Base-by-base conservation (phyloP, 2,329 filamentous ascomycete species). In the Cordyceps farinosa region DNA sequence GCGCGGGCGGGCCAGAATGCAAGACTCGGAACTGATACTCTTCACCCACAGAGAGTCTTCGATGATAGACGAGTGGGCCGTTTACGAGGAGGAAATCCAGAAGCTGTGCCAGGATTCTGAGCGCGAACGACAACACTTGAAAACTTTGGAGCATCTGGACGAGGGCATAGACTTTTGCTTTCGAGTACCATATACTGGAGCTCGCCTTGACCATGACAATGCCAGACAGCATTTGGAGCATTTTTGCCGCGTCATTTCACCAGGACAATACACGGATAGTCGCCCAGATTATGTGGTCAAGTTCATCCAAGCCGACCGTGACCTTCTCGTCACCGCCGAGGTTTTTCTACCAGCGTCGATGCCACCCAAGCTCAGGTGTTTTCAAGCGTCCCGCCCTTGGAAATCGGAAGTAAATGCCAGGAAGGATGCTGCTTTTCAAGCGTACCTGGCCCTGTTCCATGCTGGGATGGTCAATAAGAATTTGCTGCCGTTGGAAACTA, bases 351-450 rank as follows among this genome's bases (percentile, higher is more conserved):
- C 94, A 0, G 80, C 83, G 4, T 88, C 85, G 4, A 78, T 98
- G 1, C 83, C 90, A n/a, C 73, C 34, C 66, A 72, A 42, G 66
- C 66, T 76, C 10, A 70, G 76, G 2, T 66, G 63, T 5, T 64
- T 69, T 4, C 38, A 67, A 0, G 70, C 61, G 5, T 62, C 74
- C 17, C 62, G 66, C 11, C 63, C 48, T 0, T 97, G 92, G 92
- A 74, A 68, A 11, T 90, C 87, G 0, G 88, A 95, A 69, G 84
- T 81, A 63, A 87, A 86, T 67, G 92, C 92, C 0, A 87, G 81
- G 67, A 91, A 90, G 70, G 94, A 97, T 73, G 91, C 89, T 1
- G 90, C 91, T 0, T 95, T 96, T 65, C 85, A 91, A 70, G 90
- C 92, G 1, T 97, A 93, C 70, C 76, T 84, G 29, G 80, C 80